Conservation (phyloP, 2,329 filamentous ascomycete genomes). For the Fusarium redolens region DNA sequence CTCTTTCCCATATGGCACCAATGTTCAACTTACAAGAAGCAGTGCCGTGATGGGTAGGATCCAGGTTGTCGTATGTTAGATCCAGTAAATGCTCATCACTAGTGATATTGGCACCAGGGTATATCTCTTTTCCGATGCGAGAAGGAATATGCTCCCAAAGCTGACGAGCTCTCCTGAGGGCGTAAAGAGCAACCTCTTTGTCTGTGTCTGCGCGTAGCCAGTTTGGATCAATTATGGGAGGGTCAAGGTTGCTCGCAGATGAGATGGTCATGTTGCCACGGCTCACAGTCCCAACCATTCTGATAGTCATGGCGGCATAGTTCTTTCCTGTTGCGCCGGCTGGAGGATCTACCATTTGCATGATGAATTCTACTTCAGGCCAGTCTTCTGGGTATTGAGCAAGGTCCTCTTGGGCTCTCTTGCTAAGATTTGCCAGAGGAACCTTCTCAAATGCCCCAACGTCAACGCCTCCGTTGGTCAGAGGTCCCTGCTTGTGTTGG, state of each 20-base stretch:
- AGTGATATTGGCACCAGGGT: background rate
- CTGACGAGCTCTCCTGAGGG: background rate
- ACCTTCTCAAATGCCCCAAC: background rate
- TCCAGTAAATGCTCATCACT: background rate
- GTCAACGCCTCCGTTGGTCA: background rate
- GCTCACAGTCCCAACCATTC: slow-evolving; percentile 54
- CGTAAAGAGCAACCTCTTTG: slow-evolving; percentile 50
- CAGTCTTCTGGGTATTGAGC: slow-evolving; percentile 46
- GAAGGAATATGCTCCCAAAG: slow-evolving; percentile 1
- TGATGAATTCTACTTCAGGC: slow-evolving; percentile 49
- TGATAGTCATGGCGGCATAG: slow-evolving; percentile 35
- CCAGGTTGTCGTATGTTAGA: background rate
- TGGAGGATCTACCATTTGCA: slow-evolving; percentile 13
- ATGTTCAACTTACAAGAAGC: background rate
- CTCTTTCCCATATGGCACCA: too few relatives aligned
- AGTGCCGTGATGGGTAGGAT: background rate
- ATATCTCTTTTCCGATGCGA: background rate
- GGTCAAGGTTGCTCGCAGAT: slow-evolving; percentile 46
- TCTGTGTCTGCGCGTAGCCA: slow-evolving; percentile 58
- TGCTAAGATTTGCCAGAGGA: background rate
- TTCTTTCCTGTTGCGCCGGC: slow-evolving; percentile 11
- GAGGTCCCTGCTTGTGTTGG: background rate
- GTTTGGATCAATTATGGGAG: slow-evolving; percentile 58
- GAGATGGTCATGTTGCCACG: slow-evolving; percentile 57
- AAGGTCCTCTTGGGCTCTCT: slow-evolving; percentile 17